Evolutionary conservation across 2,329 filamentous ascomycete species (phyloP).

Genomic region (Colletotrichum sp.): DNA sequence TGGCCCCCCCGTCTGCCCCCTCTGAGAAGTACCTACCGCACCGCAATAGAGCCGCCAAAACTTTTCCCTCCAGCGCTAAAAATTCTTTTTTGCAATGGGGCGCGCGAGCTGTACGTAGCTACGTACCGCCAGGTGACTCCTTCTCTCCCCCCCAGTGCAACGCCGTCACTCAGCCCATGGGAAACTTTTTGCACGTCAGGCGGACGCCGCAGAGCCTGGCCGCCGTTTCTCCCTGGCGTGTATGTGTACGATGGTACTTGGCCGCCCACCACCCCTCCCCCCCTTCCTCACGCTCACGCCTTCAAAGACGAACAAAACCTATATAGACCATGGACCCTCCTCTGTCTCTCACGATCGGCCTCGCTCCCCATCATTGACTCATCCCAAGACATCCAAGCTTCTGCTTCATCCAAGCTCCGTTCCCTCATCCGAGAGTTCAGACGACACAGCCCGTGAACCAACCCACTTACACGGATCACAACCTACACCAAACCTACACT

Average conservation of each 20-base stretch:
- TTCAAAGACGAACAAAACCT: not conserved
- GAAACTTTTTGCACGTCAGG: slow-evolving; percentile 17
- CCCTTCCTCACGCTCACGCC: not conserved
- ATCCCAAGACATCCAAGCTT: not conserved
- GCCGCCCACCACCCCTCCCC: slow-evolving; percentile 3
- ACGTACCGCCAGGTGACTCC: not conserved
- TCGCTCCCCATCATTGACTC: not conserved
- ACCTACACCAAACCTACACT: not conserved
- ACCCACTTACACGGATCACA: slow-evolving; percentile 13
- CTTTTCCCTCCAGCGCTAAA: not conserved
- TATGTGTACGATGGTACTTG: not conserved
- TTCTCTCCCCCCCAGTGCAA: slow-evolving; percentile 4
- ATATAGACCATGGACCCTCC: slow-evolving; percentile 18
- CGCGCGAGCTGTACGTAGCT: not conserved
- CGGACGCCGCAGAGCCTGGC: slow-evolving; percentile 9
- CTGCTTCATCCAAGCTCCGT: not conserved
- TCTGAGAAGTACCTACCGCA: not conserved
- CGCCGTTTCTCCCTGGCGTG: not conserved
- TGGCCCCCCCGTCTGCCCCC: not conserved
- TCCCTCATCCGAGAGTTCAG: slow-evolving; percentile 3
- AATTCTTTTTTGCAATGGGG: not conserved
- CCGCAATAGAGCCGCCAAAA: slow-evolving; percentile 3
- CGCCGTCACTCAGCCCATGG: slow-evolving; percentile 14
- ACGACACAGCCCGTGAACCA: not conserved
- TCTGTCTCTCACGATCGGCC: not conserved